Base-by-base conservation (phyloP, 306 rosid species). In the Castanea sativa region DNA sequence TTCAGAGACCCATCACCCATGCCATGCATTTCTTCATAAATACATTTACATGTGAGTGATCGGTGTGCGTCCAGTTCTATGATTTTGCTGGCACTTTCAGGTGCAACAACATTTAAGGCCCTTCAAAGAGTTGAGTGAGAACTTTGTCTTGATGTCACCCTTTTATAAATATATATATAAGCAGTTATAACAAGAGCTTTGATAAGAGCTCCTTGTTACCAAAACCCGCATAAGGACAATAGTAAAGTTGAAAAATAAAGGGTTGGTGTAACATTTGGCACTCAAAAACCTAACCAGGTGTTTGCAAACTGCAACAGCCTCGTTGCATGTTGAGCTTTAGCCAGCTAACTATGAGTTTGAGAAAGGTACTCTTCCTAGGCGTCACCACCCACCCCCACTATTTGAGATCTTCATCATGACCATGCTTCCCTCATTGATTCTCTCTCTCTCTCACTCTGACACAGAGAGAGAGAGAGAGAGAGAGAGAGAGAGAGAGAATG, bases 211-310 rank as follows among this genome's bases (percentile, higher is more conserved):
- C 29, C 35, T 82, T 69, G 77, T 32, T 63, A 32, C 71, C 85
- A 82, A 80, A 73, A 21, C 52, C 71, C 71, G 38, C 23, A 77
- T 67, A 64, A 53, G 49, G 18, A 69, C 56, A 73, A 85, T 76
- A 79, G 21, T 82, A 79, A 52, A 41, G 45, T 41, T 41, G 45
- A 41, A 67, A 81, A 81, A 71, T 14, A 67, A 29, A 27, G 60
- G 72, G 57, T 32, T 11, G 14, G 35, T 63, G 73, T 51, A 30
- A 55, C 87, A 79, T 72, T 63, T 76, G 82, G 59, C 84, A 59
- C 72, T 69, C 12, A 77, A 75, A 67, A 77, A 33, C 45, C 55
- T 55, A 80, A 85, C 78, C 80, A 67, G 41, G 81, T 76, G 81
- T 64, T 71, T 2, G 45, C 45, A 41, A 41, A 41, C 45, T 41